Evolutionary conservation across 2,329 filamentous ascomycete genomes (phyloP).

Genomic region (Cercospora brassicicola): DNA sequence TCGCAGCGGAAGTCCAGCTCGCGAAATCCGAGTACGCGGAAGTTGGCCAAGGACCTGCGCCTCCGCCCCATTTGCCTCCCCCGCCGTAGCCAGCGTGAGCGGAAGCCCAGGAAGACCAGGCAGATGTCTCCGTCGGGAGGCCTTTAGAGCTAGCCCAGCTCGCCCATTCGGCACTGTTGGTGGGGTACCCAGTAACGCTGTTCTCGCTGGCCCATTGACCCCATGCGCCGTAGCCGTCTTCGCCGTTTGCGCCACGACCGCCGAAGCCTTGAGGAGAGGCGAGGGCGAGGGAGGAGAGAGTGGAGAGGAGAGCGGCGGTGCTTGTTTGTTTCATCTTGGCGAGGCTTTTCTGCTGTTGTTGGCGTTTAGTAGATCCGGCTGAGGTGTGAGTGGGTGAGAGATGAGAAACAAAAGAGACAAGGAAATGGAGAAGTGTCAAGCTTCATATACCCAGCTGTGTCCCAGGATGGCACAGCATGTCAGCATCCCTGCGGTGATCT

Average conservation of each 20-base stretch:
- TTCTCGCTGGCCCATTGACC: constrained; percentile 22
- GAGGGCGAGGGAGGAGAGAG: constrained; percentile 21
- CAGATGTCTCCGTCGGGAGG: constrained; percentile 31
- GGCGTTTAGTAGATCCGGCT: neutral
- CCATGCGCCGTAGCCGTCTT: constrained; percentile 16
- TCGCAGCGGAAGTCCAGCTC: constrained; percentile 31
- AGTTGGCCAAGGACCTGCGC: constrained; percentile 19
- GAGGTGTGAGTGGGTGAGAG: neutral
- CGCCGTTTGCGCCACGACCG: constrained; percentile 12
- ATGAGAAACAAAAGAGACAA: neutral
- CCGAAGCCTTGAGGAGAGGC: constrained; percentile 20
- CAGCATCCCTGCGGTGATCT: neutral
- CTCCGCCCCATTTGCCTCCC: constrained; percentile 2
- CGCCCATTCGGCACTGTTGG: constrained; percentile 26
- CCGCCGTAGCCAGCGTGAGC: constrained; percentile 24
- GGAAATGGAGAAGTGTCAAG: neutral
- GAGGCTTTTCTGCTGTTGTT: neutral
- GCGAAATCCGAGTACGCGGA: constrained; percentile 23
- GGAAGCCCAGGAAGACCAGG: constrained; percentile 35
- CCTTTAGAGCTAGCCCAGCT: constrained; percentile 27
- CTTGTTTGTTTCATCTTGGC: constrained; percentile 18
- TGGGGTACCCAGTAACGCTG: constrained; percentile 24
- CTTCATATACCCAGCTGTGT: neutral
- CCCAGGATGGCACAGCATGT: neutral
- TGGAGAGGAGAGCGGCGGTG: constrained; percentile 14